Conservation (phyloP, 495 filamentous ascomycete genomes). For the Hypoxylon perforatum region DNA sequence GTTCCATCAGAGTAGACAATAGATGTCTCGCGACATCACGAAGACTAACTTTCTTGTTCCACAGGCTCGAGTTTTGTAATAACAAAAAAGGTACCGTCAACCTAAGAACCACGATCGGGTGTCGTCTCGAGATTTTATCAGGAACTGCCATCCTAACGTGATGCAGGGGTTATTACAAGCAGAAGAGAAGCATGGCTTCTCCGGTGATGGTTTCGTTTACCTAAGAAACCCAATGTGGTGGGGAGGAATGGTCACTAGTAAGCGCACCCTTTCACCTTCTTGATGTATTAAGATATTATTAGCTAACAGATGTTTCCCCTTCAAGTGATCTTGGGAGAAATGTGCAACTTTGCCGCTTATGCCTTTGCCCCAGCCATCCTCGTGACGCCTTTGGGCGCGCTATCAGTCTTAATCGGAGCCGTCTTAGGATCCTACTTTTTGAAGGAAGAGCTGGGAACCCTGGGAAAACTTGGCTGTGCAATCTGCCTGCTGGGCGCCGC, state of each 20-base stretch:
- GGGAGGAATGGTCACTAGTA: constrained; percentile 90
- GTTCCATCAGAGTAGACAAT: constrained; percentile 5
- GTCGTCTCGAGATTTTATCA: constrained; percentile 1
- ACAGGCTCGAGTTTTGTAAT: constrained; percentile 92
- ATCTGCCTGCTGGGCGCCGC: constrained; percentile 96
- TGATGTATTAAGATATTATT: not conserved
- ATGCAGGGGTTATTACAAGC: constrained; percentile 87
- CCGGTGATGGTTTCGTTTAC: constrained; percentile 96
- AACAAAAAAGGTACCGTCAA: constrained; percentile 79
- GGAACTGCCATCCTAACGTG: constrained; percentile 18
- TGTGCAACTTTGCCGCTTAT: constrained; percentile 97
- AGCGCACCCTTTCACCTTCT: constrained; percentile 38
- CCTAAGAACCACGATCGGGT: not conserved
- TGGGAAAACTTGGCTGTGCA: constrained; percentile 95
- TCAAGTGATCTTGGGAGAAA: constrained; percentile 83
- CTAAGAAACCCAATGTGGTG: constrained; percentile 94
- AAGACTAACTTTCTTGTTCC: constrained; percentile 39
- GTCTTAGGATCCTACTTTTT: constrained; percentile 95
- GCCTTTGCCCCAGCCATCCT: constrained; percentile 97
- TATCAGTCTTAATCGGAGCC: constrained; percentile 94
- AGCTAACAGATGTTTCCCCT: constrained; percentile 27
- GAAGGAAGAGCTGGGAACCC: constrained; percentile 83
- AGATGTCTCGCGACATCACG: not conserved
- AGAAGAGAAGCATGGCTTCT: constrained; percentile 90
- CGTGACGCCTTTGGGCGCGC: constrained; percentile 91